A percentile compares a stretch with the other conserved stretches of the same genome.
Conservation (phyloP, 768 basidiomycete species). For the Trametes elegans region DNA sequence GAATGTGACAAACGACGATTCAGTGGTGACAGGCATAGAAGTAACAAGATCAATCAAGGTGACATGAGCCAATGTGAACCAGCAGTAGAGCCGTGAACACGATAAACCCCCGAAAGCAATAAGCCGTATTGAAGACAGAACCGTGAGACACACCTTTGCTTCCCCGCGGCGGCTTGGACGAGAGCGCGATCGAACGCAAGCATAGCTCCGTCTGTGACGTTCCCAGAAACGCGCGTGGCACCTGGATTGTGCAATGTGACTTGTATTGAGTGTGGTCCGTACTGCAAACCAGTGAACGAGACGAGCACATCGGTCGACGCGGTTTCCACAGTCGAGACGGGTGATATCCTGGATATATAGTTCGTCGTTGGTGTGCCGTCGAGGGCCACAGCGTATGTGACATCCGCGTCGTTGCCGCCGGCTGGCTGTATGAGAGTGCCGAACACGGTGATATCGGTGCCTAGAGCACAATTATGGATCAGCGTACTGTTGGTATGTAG, state of each 20-base stretch:
- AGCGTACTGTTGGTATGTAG: neutral
- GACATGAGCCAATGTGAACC: neutral
- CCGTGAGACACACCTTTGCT: slow-evolving; percentile 8
- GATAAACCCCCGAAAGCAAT: neutral
- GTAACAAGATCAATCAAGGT: too few species aligned
- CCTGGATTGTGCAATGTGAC: slow-evolving; percentile 46
- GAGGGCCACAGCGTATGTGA: slow-evolving; percentile 46
- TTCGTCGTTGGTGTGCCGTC: slow-evolving; percentile 43
- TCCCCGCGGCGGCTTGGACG: slow-evolving; percentile 28
- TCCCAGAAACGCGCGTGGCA: slow-evolving; percentile 1
- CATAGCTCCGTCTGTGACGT: slow-evolving; percentile 25
- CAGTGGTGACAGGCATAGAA: too few species aligned
- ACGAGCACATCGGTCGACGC: slow-evolving; percentile 43
- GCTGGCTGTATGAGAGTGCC: slow-evolving; percentile 43
- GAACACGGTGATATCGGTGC: slow-evolving; percentile 60
- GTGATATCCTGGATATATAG: slow-evolving; percentile 24
- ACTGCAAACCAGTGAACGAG: slow-evolving; percentile 43
- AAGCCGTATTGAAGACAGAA: neutral
- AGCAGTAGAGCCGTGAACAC: neutral
- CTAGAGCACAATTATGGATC: slow-evolving; percentile 31
- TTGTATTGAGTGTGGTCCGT: slow-evolving; percentile 52
- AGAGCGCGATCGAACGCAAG: slow-evolving; percentile 59
- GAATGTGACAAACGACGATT: neutral
- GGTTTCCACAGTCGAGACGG: slow-evolving; percentile 25
- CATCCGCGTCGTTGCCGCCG: slow-evolving; percentile 1